These are phyloP conservation scores for Stentor roeselii DNA, from an alignment of 73 alveolate species.

Conservation along the genomic window DNA sequence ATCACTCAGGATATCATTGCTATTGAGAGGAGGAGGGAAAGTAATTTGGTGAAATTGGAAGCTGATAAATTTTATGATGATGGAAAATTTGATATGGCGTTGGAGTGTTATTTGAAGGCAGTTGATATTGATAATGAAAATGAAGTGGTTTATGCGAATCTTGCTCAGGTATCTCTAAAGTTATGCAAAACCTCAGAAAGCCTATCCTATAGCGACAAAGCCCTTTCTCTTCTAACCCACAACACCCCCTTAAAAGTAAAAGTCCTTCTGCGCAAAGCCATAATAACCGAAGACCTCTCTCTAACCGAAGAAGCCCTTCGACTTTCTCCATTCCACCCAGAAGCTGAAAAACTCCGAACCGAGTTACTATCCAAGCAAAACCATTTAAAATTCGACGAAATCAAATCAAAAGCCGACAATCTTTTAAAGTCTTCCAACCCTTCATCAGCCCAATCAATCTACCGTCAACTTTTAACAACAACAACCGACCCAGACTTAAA, in stretches of 20 bases:
- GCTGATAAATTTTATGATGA: slow-evolving; percentile 70
- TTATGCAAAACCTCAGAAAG: slow-evolving; percentile 66
- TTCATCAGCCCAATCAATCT: neutral
- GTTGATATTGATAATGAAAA: slow-evolving; percentile 68
- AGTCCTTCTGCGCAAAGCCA: slow-evolving; percentile 80
- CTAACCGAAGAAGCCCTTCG: neutral
- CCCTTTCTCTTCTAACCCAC: slow-evolving; percentile 59
- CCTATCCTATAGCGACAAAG: slow-evolving; percentile 61
- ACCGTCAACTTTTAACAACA: neutral
- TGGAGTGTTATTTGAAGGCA: slow-evolving; percentile 60
- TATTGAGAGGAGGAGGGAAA: slow-evolving; percentile 62
- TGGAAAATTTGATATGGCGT: slow-evolving; percentile 68
- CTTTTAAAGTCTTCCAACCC: neutral
- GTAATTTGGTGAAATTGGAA: slow-evolving; percentile 61
- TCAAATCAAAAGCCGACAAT: neutral
- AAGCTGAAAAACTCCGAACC: neutral
- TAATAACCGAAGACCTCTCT: slow-evolving; percentile 59
- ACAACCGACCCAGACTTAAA: neutral
- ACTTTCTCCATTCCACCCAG: neutral
- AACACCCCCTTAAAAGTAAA: slow-evolving; percentile 80
- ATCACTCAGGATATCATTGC: slow-evolving; percentile 64
- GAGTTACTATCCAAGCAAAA: neutral
- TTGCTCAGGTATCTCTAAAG: slow-evolving; percentile 74
- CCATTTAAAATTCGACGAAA: neutral
- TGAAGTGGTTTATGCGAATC: slow-evolving; percentile 82